Evolutionary conservation across 2,329 filamentous ascomycete species (phyloP).

Genomic region (Trichoderma sp.): DNA sequence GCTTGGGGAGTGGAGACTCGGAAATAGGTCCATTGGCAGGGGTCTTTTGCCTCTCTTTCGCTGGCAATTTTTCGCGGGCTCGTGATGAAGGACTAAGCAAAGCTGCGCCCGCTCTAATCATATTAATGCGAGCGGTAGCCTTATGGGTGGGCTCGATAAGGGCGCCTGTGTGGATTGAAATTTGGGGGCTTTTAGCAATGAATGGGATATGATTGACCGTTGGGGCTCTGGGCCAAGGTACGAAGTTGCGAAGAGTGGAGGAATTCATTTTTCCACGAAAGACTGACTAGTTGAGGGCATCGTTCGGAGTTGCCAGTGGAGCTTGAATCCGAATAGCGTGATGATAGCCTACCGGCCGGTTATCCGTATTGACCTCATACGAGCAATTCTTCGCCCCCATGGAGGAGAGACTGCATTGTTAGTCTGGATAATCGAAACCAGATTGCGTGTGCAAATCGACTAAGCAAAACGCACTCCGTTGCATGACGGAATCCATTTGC

Average conservation of each 20-base stretch:
- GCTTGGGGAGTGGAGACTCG: not conserved
- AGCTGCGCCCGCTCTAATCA: slow-evolving; percentile 9
- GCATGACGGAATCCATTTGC: not conserved
- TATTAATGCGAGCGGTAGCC: not conserved
- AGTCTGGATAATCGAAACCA: not conserved
- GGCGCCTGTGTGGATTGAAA: not conserved
- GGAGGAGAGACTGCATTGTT: not conserved
- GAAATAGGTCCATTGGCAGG: not conserved
- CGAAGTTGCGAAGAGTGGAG: not conserved
- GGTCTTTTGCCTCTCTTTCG: not conserved
- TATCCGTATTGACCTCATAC: not conserved
- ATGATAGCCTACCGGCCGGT: not conserved
- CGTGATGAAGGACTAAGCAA: not conserved
- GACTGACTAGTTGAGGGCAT: not conserved
- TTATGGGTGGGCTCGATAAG: not conserved
- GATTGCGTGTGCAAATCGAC: not conserved
- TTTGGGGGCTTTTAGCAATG: not conserved
- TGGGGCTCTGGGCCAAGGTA: not conserved
- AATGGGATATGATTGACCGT: not conserved
- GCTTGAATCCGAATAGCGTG: not conserved
- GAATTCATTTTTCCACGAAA: not conserved
- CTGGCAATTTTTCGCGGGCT: not conserved
- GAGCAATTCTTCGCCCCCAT: not conserved
- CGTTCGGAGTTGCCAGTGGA: not conserved
- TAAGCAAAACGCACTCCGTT: not conserved